Conservation (phyloP, 352 stramenopile genomes). For the Pythium scleroteichum region DNA sequence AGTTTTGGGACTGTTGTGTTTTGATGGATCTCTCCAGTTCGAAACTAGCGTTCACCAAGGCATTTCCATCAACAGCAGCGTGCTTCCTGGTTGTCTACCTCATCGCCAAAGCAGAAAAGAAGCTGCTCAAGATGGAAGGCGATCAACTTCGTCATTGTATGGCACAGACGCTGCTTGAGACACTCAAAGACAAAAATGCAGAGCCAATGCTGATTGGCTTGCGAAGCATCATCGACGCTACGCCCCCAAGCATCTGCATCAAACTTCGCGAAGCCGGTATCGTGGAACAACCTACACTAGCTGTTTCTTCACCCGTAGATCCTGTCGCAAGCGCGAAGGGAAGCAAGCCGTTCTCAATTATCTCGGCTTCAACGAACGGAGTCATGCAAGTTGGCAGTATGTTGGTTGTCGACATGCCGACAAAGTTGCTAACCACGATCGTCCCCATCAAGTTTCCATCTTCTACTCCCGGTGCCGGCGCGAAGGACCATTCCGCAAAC, state of each 20-base stretch:
- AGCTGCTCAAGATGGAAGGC: constrained; percentile 68
- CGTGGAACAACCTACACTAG: not conserved
- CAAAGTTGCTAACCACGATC: constrained; percentile 55
- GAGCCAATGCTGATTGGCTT: constrained; percentile 41
- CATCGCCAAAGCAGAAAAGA: constrained; percentile 51
- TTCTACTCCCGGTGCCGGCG: constrained; percentile 14
- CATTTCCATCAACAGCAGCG: constrained; percentile 39
- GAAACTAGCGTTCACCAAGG: constrained; percentile 10
- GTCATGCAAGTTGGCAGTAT: constrained; percentile 50
- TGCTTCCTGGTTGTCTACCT: constrained; percentile 55
- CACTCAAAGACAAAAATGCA: constrained; percentile 37
- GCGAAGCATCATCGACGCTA: constrained; percentile 57
- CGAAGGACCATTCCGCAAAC: constrained; percentile 31
- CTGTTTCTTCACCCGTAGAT: not conserved
- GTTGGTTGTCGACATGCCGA: constrained; percentile 75
- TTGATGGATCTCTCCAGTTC: constrained; percentile 32
- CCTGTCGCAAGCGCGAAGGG: constrained; percentile 5
- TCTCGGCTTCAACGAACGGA: constrained; percentile 66
- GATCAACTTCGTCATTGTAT: constrained; percentile 77
- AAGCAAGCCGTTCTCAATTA: constrained; percentile 45
- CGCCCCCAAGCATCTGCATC: constrained; percentile 54
- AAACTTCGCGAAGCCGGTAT: constrained; percentile 50
- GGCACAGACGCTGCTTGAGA: constrained; percentile 52
- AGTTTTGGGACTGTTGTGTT: constrained; percentile 75
- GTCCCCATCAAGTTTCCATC: constrained; percentile 30